These are phyloP conservation scores for Albizia julibrissin DNA, from an alignment of 306 rosid species.

Conservation along the genomic window DNA sequence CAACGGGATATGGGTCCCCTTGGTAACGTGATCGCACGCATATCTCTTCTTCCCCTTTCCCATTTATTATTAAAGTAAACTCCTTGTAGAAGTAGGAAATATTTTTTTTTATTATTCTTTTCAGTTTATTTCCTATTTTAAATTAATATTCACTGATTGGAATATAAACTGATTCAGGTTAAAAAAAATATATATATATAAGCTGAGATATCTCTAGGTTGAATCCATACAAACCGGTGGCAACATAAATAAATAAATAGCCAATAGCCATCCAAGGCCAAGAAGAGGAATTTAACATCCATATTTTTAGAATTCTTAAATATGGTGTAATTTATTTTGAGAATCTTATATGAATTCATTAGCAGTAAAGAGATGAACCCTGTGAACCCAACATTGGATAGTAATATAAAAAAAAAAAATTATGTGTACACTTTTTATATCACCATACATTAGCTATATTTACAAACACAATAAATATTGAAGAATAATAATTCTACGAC, in stretches of 20 bases:
- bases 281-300: neutral
- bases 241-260: no score
- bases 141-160: neutral
- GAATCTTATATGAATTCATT: no score
- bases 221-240: neutral
- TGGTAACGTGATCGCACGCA: conserved; percentile 79
- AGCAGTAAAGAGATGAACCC: no score
- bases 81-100: neutral
- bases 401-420: no score
- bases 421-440: no score
- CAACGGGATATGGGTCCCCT: conserved; percentile 56
- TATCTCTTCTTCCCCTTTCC: neutral
- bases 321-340: neutral
- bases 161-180: no score
- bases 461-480: no score
- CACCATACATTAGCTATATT: no score
- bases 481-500: no score
- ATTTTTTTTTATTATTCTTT: neutral
- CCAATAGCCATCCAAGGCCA: neutral
- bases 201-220: neutral
- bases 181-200: no score
- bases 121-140: neutral
- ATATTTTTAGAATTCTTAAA: neutral
- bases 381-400: no score
- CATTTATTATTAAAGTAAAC: neutral